Evolutionary conservation across 495 filamentous ascomycete species (phyloP).

Genomic region (Ascodesmis nigricans): DNA sequence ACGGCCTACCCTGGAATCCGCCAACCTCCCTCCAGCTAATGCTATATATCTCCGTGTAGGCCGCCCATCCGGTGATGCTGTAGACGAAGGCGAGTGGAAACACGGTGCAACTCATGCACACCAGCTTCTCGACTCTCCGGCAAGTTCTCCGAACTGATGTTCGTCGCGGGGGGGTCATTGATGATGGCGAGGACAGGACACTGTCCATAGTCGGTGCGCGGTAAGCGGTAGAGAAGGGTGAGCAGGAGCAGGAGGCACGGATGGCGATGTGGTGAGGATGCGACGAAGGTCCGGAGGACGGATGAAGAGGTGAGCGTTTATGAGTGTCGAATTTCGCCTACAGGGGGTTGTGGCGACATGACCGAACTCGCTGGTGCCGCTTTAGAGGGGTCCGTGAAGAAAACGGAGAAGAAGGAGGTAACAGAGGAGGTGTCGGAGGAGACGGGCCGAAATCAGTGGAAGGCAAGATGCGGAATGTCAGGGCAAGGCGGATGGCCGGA

Average conservation of each 20-base stretch:
- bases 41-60: slow-evolving; percentile 63
- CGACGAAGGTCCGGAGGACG: too few species aligned
- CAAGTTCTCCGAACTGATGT: slow-evolving; percentile 12
- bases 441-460: too few species aligned
- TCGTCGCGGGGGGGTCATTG: slow-evolving; percentile 5
- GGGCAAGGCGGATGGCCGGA: too few species aligned
- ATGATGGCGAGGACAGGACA: slow-evolving; percentile 10
- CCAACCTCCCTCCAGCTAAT: slow-evolving; percentile 36
- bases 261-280: too few species aligned
- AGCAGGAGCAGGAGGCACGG: not conserved
- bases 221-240: not conserved
- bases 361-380: too few species aligned
- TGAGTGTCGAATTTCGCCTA: too few species aligned
- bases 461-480: too few species aligned
- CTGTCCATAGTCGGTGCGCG: slow-evolving; percentile 11
- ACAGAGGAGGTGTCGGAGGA: too few species aligned
- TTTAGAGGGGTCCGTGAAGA: too few species aligned
- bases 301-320: too few species aligned
- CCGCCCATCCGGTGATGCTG: slow-evolving; percentile 68
- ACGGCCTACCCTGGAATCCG: slow-evolving; percentile 42
- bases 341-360: too few species aligned
- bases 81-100: slow-evolving; percentile 84
- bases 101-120: slow-evolving; percentile 57
- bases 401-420: too few species aligned
- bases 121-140: slow-evolving; percentile 24